Conservation (phyloP, 163 green algal species). For the Prototheca wickerhamii region DNA sequence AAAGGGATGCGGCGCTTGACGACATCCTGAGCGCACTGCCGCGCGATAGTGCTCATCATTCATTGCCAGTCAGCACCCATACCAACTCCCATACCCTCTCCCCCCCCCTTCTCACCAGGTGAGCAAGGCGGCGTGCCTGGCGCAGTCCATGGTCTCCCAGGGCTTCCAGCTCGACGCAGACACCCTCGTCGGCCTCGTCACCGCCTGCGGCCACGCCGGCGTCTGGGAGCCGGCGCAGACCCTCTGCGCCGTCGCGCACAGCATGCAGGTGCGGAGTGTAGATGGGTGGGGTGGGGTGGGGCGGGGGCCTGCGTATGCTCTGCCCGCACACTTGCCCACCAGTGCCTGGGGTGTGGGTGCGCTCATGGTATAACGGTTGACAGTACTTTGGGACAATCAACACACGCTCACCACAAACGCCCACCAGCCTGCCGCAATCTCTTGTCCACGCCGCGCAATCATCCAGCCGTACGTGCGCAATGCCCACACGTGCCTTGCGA, state of each 20-base stretch:
- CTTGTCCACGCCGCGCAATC: no score
- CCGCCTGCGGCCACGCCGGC: neutral
- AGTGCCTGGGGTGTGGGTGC: no score
- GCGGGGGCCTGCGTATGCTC: neutral
- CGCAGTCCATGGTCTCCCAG: constrained; percentile 12
- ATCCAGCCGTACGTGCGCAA: no score
- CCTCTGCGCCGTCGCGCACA: constrained; percentile 13
- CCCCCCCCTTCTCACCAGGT: neutral
- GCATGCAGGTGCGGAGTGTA: neutral
- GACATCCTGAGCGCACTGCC: neutral
- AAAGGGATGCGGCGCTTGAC: neutral
- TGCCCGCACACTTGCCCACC: neutral
- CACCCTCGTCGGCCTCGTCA: constrained; percentile 3
- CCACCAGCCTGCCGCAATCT: no score
- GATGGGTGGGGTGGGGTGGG: neutral
- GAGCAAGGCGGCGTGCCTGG: constrained; percentile 12
- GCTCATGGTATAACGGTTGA: no score
- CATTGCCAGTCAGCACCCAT: neutral
- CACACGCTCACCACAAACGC: no score
- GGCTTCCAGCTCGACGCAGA: constrained; percentile 6
- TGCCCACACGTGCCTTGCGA: no score
- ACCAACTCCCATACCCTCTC: neutral
- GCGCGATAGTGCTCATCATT: no score
- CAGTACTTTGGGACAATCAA: no score
- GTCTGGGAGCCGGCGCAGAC: constrained; percentile 14